phyloP scores from a whole-genome alignment of 1,284 basidiomycete genomes.

The Moniliella sp. region DNA sequence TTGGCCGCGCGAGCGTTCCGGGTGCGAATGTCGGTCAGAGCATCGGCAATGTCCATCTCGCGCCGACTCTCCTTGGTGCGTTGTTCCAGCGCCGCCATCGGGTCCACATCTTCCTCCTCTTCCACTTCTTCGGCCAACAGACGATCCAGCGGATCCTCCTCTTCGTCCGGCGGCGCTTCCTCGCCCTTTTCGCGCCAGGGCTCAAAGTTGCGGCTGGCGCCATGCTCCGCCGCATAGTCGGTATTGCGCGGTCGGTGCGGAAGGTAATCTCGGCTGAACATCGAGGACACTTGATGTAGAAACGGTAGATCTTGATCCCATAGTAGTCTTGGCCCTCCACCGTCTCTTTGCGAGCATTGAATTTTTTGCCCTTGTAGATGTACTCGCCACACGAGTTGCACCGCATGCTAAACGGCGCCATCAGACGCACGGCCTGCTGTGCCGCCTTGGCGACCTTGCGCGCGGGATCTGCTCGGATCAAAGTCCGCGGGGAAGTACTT shows the following conservation, averaged over 20 bases:
- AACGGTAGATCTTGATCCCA: slow-evolving; percentile 67
- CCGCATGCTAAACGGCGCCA: slow-evolving; percentile 96
- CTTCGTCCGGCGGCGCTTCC: slow-evolving; percentile 2
- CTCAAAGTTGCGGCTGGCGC: slow-evolving; percentile 26
- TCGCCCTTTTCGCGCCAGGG: slow-evolving; percentile 15
- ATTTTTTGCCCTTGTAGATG: slow-evolving; percentile 84
- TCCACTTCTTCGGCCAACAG: slow-evolving; percentile 9
- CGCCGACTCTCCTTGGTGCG: slow-evolving; percentile 71
- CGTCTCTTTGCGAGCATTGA: slow-evolving; percentile 94
- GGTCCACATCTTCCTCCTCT: slow-evolving; percentile 54
- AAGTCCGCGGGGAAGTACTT: slow-evolving; percentile 51
- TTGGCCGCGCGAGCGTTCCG: slow-evolving; percentile 77
- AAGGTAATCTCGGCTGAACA: slow-evolving; percentile 88
- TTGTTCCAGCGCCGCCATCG: slow-evolving; percentile 87
- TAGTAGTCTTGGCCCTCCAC: slow-evolving; percentile 90
- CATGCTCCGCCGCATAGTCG: slow-evolving; percentile 28
- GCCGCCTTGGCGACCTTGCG: slow-evolving; percentile 68
- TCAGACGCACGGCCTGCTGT: slow-evolving; percentile 86
- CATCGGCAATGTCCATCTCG: slow-evolving; percentile 95
- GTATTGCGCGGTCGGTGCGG: slow-evolving; percentile 85
- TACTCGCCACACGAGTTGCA: slow-evolving; percentile 74
- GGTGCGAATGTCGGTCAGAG: slow-evolving; percentile 75
- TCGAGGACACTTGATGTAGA: slow-evolving; percentile 31
- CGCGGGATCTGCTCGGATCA: slow-evolving; percentile 82
- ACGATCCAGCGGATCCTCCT: slow-evolving; percentile 7